A percentile compares a stretch with the other conserved stretches of the same genome.
Evolutionary conservation across 2,329 filamentous ascomycete genomes (phyloP).

Genomic region (Alternaria incomplexa): DNA sequence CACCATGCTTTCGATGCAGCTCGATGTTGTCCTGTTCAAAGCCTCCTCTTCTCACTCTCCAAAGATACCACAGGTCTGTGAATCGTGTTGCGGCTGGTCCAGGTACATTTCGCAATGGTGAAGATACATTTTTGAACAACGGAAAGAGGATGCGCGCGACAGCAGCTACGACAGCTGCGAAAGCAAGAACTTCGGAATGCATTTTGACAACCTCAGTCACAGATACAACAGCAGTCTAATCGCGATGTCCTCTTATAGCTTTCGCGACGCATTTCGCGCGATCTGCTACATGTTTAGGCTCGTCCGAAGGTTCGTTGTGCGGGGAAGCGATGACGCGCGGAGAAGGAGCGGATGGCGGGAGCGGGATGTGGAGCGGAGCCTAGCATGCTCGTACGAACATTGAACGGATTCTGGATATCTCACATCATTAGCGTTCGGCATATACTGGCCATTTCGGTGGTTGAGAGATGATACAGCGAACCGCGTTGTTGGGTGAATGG

Average conservation of each 20-base stretch:
- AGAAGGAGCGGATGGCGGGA: not conserved
- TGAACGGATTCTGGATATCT: not conserved
- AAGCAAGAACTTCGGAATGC: conserved; percentile 3
- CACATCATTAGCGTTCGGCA: not conserved
- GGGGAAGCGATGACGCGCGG: conserved; percentile 2
- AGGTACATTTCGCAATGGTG: conserved; percentile 12
- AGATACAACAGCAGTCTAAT: not conserved
- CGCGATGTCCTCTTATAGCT: not conserved
- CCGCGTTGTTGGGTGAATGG: not conserved
- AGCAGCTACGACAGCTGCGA: conserved; percentile 3
- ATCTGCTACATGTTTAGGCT: not conserved
- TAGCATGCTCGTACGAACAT: not conserved
- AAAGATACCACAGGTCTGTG: conserved; percentile 20
- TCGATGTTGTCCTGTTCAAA: conserved; percentile 18
- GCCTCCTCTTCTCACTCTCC: conserved; percentile 5
- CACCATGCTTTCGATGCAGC: conserved; percentile 16
- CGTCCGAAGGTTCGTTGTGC: not conserved
- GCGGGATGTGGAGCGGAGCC: not conserved
- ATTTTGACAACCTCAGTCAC: not conserved
- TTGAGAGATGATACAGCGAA: not conserved
- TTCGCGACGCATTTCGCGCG: not conserved
- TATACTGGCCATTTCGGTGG: too few species aligned
- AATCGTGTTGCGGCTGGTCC: conserved; percentile 17
- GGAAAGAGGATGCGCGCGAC: conserved; percentile 10
- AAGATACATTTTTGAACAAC: conserved; percentile 5